These are phyloP conservation scores for Chrysoporthe austroafricana DNA, from an alignment of 2,329 filamentous ascomycete species.

Conservation along the genomic window DNA sequence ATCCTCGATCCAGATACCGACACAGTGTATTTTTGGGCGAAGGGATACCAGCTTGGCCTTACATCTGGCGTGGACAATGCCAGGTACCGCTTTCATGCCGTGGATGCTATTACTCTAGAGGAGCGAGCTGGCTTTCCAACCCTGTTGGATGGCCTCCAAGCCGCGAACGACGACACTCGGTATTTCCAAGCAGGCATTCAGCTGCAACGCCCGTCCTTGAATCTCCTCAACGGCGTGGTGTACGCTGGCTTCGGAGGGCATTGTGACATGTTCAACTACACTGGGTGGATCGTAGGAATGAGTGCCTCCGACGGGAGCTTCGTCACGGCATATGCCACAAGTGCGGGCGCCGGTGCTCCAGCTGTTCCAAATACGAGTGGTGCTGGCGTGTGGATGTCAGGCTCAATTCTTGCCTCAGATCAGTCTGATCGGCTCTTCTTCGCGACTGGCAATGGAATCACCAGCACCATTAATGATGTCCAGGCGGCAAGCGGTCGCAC, in stretches of 20 bases:
- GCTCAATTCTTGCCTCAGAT: slow-evolving; percentile 14
- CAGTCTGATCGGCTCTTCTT: slow-evolving; percentile 31
- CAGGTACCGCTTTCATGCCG: slow-evolving; percentile 29
- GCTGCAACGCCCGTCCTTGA: slow-evolving; percentile 46
- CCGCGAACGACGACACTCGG: slow-evolving; percentile 49
- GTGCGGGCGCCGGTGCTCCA: slow-evolving; percentile 25
- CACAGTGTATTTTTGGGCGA: slow-evolving; percentile 38
- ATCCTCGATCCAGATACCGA: slow-evolving; percentile 50
- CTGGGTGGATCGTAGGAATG: slow-evolving; percentile 37
- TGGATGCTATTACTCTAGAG: slow-evolving; percentile 27
- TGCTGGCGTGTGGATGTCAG: slow-evolving; percentile 16
- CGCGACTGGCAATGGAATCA: slow-evolving; percentile 39
- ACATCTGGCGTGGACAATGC: slow-evolving; percentile 18
- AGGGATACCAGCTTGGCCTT: slow-evolving; percentile 21
- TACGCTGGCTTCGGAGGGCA: slow-evolving; percentile 53
- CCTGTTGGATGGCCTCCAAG: slow-evolving; percentile 47
- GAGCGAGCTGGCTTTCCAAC: slow-evolving; percentile 43
- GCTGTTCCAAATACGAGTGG: slow-evolving; percentile 14
- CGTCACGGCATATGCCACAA: slow-evolving; percentile 17
- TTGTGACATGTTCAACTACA: slow-evolving; percentile 52
- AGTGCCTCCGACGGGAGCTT: slow-evolving; percentile 37
- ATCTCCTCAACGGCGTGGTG: slow-evolving; percentile 43
- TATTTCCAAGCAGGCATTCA: slow-evolving; percentile 51
- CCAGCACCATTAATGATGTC: slow-evolving; percentile 37
- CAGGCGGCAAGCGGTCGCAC: slow-evolving; percentile 40